A percentile compares a stretch with the other conserved stretches of the same genome.
Evolutionary conservation across 495 filamentous ascomycete species (phyloP).

Genomic region (Talaromyces wortmannii): DNA sequence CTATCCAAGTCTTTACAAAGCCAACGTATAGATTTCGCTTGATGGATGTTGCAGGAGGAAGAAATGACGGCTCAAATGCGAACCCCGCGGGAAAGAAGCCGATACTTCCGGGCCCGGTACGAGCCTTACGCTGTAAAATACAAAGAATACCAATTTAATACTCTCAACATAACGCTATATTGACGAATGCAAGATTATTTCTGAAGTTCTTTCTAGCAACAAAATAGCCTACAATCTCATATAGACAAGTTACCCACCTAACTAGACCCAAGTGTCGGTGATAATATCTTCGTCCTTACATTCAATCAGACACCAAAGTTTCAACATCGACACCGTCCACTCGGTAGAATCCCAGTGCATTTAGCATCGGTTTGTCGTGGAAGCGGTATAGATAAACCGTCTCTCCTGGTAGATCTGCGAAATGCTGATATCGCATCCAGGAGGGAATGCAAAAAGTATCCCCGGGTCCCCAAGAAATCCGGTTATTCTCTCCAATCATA

Average conservation of each 20-base stretch:
- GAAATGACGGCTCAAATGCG: not conserved
- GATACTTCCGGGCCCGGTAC: not conserved
- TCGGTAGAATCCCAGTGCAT: conserved; percentile 35
- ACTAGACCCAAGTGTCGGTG: not conserved
- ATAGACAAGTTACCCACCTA: not conserved
- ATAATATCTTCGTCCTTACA: not conserved
- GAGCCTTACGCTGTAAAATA: not conserved
- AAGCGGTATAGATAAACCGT: conserved; percentile 39
- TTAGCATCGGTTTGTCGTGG: conserved; percentile 39
- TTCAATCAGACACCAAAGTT: conserved; percentile 9
- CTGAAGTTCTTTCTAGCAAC: not conserved
- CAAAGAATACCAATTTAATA: not conserved
- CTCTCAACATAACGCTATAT: not conserved
- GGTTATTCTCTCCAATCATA: conserved; percentile 18
- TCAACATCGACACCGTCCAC: conserved; percentile 28
- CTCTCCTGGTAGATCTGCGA: conserved; percentile 17
- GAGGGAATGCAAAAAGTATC: conserved; percentile 41
- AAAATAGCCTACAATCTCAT: not conserved
- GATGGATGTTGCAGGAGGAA: not conserved
- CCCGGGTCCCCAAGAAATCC: conserved; percentile 23
- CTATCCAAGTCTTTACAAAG: not conserved
- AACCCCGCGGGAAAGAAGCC: not conserved
- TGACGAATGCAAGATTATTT: not conserved
- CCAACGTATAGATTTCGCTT: not conserved
- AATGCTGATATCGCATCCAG: conserved; percentile 37